Evolutionary conservation across 2,329 filamentous ascomycete species (phyloP).

Genomic region (Pseudomassariella vexata): DNA sequence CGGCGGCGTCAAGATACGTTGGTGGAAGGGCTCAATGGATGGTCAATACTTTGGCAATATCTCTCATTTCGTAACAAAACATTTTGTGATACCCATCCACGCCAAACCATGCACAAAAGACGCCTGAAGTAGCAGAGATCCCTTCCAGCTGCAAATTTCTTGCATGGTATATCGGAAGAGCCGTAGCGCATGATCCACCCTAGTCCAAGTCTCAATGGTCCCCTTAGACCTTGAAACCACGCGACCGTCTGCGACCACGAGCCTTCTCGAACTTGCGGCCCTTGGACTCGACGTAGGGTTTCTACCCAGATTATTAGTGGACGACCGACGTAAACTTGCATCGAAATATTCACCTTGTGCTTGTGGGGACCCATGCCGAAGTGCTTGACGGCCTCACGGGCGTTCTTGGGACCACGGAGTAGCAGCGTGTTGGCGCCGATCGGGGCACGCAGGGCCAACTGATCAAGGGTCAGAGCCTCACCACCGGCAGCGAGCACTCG

Average conservation of each 20-base stretch:
- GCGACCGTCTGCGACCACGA: slow-evolving; percentile 96
- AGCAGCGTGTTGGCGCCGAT: slow-evolving; percentile 96
- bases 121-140: slow-evolving; percentile 22
- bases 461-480: slow-evolving; percentile 92
- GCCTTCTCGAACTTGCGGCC: slow-evolving; percentile 99
- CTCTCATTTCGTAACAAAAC: slow-evolving; percentile 25
- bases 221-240: slow-evolving; percentile 99
- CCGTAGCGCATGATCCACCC: slow-evolving; percentile 22
- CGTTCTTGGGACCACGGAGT: slow-evolving; percentile 96
- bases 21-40: too few relatives aligned
- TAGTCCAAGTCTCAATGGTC: slow-evolving; percentile 19
- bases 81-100: slow-evolving; percentile 40
- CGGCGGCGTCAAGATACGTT: too few relatives aligned
- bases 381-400: slow-evolving; percentile 97
- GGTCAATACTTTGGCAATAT: slow-evolving; percentile 21
- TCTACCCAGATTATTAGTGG: slow-evolving; percentile 51
- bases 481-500: slow-evolving; percentile 91
- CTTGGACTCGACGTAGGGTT: slow-evolving; percentile 96
- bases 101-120: slow-evolving; percentile 35
- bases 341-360: slow-evolving; percentile 70
- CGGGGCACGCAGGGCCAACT: slow-evolving; percentile 90
- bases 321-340: neutral
- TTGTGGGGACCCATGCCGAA: slow-evolving; percentile 98
- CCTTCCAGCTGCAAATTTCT: slow-evolving; percentile 18
- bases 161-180: slow-evolving; percentile 24